A percentile compares a stretch with the other conserved stretches of the same genome.
These are phyloP conservation scores for Dothideomycetes sp. DNA, from an alignment of 2,329 filamentous ascomycete genomes.

Conservation along the genomic window DNA sequence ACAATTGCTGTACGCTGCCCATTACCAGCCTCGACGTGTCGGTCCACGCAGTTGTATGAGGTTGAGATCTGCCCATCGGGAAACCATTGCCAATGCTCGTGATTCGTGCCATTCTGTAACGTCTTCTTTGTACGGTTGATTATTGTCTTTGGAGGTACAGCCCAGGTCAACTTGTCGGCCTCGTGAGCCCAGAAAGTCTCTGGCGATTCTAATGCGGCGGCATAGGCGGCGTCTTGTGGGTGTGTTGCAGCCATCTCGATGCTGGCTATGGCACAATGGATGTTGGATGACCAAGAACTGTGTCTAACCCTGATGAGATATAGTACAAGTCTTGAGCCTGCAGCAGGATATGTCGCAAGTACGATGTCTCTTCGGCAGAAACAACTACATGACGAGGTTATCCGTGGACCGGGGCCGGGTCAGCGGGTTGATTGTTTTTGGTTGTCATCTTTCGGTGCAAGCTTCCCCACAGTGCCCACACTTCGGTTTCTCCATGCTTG, in stretches of 20 bases:
- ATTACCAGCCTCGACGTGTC: slow-evolving; percentile 73
- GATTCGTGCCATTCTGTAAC: slow-evolving; percentile 51
- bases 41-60: slow-evolving; percentile 83
- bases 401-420: too few species aligned
- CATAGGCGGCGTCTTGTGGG: slow-evolving; percentile 29
- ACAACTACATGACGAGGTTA: too few species aligned
- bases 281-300: too few species aligned
- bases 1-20: slow-evolving; percentile 67
- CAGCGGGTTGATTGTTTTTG: too few species aligned
- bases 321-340: too few species aligned
- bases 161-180: slow-evolving; percentile 70
- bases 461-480: too few species aligned
- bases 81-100: slow-evolving; percentile 85
- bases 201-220: slow-evolving; percentile 25
- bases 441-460: too few species aligned
- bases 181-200: slow-evolving; percentile 30
- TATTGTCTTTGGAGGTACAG: slow-evolving; percentile 58
- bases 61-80: slow-evolving; percentile 81
- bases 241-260: slow-evolving; percentile 17
- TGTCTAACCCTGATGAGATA: too few species aligned
- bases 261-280: too few species aligned
- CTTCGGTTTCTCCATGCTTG: too few species aligned
- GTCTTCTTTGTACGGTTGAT: slow-evolving; percentile 54
- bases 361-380: too few species aligned
- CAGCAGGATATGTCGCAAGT: too few species aligned